These are phyloP conservation scores for Oryza meyeriana DNA, from an alignment of 176 grass and related monocot genomes.

Conservation along the genomic window DNA sequence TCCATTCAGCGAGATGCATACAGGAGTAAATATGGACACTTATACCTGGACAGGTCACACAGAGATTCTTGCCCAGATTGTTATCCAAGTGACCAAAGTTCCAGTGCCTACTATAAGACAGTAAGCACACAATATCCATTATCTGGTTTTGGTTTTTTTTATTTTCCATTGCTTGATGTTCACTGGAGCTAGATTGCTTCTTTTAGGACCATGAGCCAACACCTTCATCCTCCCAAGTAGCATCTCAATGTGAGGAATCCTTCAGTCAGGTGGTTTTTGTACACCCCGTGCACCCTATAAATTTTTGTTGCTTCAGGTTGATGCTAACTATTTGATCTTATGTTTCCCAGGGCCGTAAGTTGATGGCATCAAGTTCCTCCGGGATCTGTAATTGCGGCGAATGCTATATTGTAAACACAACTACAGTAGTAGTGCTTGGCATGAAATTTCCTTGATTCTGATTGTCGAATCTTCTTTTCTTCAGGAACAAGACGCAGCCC, in stretches of 20 bases:
- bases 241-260: constrained; percentile 33
- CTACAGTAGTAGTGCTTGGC: not conserved
- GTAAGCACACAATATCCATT: constrained; percentile 26
- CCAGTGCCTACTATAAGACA: constrained; percentile 32
- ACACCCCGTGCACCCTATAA: not conserved
- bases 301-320: not conserved
- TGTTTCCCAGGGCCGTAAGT: constrained; percentile 33
- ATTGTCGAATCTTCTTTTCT: constrained; percentile 20
- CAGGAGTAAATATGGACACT: constrained; percentile 42
- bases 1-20: constrained; percentile 39
- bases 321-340: constrained; percentile 34
- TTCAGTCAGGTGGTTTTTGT: constrained; percentile 22
- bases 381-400: constrained; percentile 37
- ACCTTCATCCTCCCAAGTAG: constrained; percentile 47
- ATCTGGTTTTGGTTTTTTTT: not conserved
- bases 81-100: constrained; percentile 20
- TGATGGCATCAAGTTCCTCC: constrained; percentile 34
- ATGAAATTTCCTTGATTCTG: not conserved
- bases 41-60: constrained; percentile 32
- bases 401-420: constrained; percentile 40
- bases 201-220: constrained; percentile 30
- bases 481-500: constrained; percentile 37
- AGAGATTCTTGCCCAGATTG: constrained; percentile 35
- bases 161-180: constrained; percentile 9
- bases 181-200: not conserved